Percentiles rank a stretch among this genome's conserved stretches.
Evolutionary conservation across 2,329 filamentous ascomycete genomes (phyloP).

Genomic region (Dothistroma pini): DNA sequence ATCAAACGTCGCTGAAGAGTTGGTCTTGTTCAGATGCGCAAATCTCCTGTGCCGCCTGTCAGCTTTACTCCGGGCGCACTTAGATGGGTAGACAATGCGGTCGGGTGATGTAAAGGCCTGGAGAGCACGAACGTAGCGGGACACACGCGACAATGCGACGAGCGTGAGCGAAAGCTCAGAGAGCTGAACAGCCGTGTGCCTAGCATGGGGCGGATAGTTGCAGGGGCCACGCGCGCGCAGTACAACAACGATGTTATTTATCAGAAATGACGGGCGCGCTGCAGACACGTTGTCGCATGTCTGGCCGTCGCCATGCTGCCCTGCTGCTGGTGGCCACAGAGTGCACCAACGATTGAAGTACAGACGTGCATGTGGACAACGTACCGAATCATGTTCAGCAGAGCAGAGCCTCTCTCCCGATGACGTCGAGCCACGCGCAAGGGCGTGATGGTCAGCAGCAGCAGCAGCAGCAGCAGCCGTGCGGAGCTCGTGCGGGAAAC

Average conservation of each 20-base stretch:
- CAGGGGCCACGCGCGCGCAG: not conserved
- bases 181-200: not conserved
- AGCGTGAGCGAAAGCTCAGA: not conserved
- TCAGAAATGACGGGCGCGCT: not conserved
- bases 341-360: not conserved
- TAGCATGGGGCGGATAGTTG: not conserved
- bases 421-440: conserved; percentile 8
- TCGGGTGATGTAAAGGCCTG: not conserved
- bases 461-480: not conserved
- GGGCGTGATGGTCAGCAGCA: not conserved
- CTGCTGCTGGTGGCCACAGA: not conserved
- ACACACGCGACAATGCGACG: not conserved
- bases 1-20: not conserved
- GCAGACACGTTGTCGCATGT: not conserved
- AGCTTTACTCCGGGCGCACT: not conserved
- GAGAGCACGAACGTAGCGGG: not conserved
- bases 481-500: not conserved
- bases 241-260: not conserved
- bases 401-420: conserved; percentile 7
- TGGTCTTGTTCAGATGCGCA: not conserved
- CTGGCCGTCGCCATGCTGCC: conserved; percentile 5
- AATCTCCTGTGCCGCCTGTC: conserved; percentile 3
- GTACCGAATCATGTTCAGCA: conserved; percentile 16
- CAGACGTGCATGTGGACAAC: conserved; percentile 6
- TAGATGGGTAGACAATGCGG: not conserved